Conservation (phyloP, 2,329 filamentous ascomycete genomes). For the Pseudogymnoascus verrucosus region DNA sequence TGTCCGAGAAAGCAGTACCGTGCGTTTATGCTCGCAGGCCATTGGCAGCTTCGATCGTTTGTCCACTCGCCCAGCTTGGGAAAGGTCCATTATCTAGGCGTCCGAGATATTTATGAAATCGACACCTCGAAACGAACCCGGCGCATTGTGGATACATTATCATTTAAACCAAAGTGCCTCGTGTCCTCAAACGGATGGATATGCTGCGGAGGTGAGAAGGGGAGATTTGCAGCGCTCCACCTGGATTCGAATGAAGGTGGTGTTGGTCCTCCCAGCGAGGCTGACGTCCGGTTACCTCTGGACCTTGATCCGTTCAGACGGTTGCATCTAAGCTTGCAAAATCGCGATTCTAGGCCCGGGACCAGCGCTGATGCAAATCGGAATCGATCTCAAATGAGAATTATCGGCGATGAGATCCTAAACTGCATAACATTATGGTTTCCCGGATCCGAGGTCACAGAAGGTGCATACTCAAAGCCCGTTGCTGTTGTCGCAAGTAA, state of each 20-base stretch:
- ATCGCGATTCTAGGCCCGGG: background rate
- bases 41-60: constrained; percentile 85
- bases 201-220: constrained; percentile 80
- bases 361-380: background rate
- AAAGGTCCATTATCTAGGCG: constrained; percentile 77
- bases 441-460: constrained; percentile 27
- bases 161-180: constrained; percentile 73
- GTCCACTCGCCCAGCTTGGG: constrained; percentile 73
- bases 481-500: constrained; percentile 83
- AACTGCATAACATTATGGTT: constrained; percentile 61
- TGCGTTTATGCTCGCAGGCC: constrained; percentile 58
- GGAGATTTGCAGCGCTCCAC: constrained; percentile 57
- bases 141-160: constrained; percentile 64
- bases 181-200: constrained; percentile 83
- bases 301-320: constrained; percentile 32
- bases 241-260: constrained; percentile 27
- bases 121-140: constrained; percentile 62
- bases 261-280: constrained; percentile 26
- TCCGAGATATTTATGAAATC: constrained; percentile 61
- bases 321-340: constrained; percentile 4
- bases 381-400: constrained; percentile 36
- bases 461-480: constrained; percentile 39
- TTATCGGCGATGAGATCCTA: constrained; percentile 52
- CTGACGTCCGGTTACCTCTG: constrained; percentile 41
- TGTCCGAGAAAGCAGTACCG: constrained; percentile 59